Base-by-base conservation (phyloP, 2,329 filamentous ascomycete species). In the Fusarium sp. region DNA sequence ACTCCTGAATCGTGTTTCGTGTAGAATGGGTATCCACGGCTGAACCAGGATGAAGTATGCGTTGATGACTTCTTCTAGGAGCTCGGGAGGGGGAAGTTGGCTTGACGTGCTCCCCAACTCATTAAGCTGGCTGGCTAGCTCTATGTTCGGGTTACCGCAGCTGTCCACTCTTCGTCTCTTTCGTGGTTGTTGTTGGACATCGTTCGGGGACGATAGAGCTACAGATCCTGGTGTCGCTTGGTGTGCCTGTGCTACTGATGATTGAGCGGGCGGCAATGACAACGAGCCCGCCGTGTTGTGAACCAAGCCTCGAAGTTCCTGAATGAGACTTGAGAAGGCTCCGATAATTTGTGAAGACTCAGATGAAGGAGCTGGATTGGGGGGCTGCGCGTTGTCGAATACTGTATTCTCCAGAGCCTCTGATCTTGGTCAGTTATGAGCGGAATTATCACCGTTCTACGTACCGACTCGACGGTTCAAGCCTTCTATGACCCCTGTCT, bases 141-240 rank as follows among this genome's bases (percentile, higher is more conserved):
- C 73, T 6, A 75, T 70, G 23, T 76, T 76, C 10, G 73, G 73
- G 16, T 75, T 75, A 0, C 73, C 73, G 3, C 73, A 75, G 16
- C 73, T 75, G 15, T 75, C 73, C 4, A 75, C 46, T 9, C 73
- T 66, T 29, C 71, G 52, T 12, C 73, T 62, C 39, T 75, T 75
- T 1, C 73, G 71, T 2, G 71, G 54, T 0, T 66, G 69, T 1
- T 62, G 54, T 6, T 59, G 63, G 25, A 56, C 44, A 14, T 73
- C 58, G 4, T 35, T 46, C 0, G 59, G 60, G 0, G 73, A 69
- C 4, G 48, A 60, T 3, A 70, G 37, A 2, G 39, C 49, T 4
- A 12, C 51, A 6, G 57, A 60, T 14, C 29, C 60, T 12, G 58
- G 66, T 14, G 45, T 69, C 21, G 41, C 33, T 25, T 65, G 60